Base-by-base conservation (phyloP, 306 rosid genomes). In the Luffa aegyptiaca region DNA sequence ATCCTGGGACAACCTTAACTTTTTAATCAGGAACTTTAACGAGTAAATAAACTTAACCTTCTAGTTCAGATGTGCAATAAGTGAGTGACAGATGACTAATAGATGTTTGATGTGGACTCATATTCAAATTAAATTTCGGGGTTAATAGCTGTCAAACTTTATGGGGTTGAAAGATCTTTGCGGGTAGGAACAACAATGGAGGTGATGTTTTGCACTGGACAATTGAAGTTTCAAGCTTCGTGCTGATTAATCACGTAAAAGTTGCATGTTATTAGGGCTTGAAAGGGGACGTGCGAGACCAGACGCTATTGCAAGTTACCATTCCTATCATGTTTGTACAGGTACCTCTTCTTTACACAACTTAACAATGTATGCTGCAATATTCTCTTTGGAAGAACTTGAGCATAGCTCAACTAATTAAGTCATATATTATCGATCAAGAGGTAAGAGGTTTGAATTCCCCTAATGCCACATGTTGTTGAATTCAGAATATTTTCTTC, bases 241-340 rank as follows among this genome's bases (percentile, higher is more conserved):
- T 13, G 3, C 12, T 16, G 13, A 77, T 21, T 77, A 41, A 45
- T 77, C 39, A 79, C n/a, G 49, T 79, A 20, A 62, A 62, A 63
- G 11, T 65, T 53, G 21, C 65, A 20, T 51, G 36, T n/a, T 88
- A 84, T 48, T 93, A 92, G 98, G 98, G 97, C 49, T 83, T 83
- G 55, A 89, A 85, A 82, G 95, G 98, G 79, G 91, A 84, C 0
- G 80, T 92, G 73, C 86, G 96, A 84, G 98, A 92, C 85, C 95
- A 87, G 83, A 86, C 85, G 31, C 84, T 94, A 39, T 82, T 92
- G 82, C 85, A 85, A 82, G 89, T 92, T 66, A 80, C 85, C 13
- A 83, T 88, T 84, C 97, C 98, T 55, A 85, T 88, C 83, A 90
- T 94, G 88, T 92, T 94, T 84, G 96, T 94, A 14, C 97, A 91